Base-by-base conservation (phyloP, 2,329 filamentous ascomycete genomes). In the Monosporascus ibericus region DNA sequence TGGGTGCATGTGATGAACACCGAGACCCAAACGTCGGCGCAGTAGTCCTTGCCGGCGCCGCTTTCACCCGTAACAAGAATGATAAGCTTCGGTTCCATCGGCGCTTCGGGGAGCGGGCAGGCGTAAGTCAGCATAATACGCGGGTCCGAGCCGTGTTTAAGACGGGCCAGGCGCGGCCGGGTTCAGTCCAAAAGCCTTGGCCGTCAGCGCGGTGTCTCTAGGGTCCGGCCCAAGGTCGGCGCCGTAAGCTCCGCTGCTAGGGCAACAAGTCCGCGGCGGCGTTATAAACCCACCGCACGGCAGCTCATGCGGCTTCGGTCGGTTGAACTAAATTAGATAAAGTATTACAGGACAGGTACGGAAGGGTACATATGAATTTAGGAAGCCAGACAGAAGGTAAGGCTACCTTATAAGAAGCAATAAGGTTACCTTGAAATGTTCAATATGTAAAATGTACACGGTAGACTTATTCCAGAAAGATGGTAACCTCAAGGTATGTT, bases 181-280 rank as follows among this genome's bases (percentile, higher is more conserved):
- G 58, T 86, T 86, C 2, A 67, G 68, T 7, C 82, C 82, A 70
- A 86, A 86, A 42, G 83, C 82, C 55, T 68, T 72, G 5, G 59
- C 59, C 1, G 79, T 80, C 18, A 86, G 69, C 1, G 52, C 54
- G 0, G 65, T 63, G 58, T 86, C 84, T 70, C 82, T 68, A 0
- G 80, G 78, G 55, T 86, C 81, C 3, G 81, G 81, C 11, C 83
- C 82, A 24, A 86, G 79, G 59, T 87, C 83, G 4, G 82, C 81
- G 25, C 77, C 67, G 59, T 86, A 87, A 7, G 63, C 73, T 58
- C 82, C 82, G 47, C 42, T 64, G 57, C 76, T 76, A 52, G 9
- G 80, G 71, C 52, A 83, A 60, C 63, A 87, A 65, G 14, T 71
- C 58, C 5, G 7, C 48, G 46, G 65, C 76, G 48, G 81, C 70